Conservation (phyloP, 441 rosid genomes). For the Capsella rubella region DNA sequence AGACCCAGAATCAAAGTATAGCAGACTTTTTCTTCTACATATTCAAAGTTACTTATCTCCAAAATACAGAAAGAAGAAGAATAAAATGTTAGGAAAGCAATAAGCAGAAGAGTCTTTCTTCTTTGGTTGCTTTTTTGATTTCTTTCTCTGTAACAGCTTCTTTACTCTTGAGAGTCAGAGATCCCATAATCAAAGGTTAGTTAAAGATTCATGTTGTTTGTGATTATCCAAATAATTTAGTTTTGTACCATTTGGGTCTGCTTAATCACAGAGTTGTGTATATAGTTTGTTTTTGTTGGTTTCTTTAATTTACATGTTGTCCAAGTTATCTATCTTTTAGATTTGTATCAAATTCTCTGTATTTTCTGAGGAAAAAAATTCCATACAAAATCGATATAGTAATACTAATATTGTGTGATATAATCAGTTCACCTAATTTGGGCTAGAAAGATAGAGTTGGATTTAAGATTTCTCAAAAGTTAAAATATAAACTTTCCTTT, state of each 20-base stretch:
- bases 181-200: constrained; percentile 34
- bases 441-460: constrained; percentile 34
- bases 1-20: constrained; percentile 51
- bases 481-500: constrained; percentile 21
- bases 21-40: constrained; percentile 30
- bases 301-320: neutral
- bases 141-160: constrained; percentile 28
- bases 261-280: neutral
- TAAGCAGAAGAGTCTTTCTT: constrained; percentile 34
- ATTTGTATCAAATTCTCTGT: neutral
- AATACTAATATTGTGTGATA: constrained; percentile 6
- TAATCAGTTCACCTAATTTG: constrained; percentile 28
- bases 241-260: neutral
- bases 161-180: constrained; percentile 11
- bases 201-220: constrained; percentile 27
- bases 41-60: constrained; percentile 24
- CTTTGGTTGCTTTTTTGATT: constrained; percentile 34
- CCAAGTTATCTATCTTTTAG: neutral
- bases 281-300: neutral
- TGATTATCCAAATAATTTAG: neutral
- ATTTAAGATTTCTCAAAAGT: constrained; percentile 32
- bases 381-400: neutral
- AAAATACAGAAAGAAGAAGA: neutral
- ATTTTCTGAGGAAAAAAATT: neutral
- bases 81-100: constrained; percentile 26